A percentile compares a stretch with the other conserved stretches of the same genome.
Conservation (phyloP, 192 early-diverging fungal species). For the Spizellomyces punctatus region DNA sequence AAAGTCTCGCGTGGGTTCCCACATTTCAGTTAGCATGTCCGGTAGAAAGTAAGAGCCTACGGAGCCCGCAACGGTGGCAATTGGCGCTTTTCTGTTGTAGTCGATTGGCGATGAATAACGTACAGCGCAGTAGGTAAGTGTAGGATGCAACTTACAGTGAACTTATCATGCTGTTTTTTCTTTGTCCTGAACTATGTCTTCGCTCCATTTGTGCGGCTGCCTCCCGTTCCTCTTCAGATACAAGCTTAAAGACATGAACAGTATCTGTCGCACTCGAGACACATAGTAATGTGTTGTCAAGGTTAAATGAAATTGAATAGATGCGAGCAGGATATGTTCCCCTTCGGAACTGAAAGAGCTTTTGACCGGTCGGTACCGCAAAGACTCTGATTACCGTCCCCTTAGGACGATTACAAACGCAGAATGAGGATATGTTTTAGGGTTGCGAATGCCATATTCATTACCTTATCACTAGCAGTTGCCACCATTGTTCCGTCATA, state of each 20-base stretch:
- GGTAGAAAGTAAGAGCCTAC: conserved; percentile 84
- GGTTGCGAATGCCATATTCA: too few relatives aligned
- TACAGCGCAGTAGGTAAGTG: background rate
- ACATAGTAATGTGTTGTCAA: conserved; percentile 68
- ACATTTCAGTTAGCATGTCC: conserved; percentile 83
- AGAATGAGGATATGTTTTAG: too few relatives aligned
- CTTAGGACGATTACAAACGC: conserved; percentile 21
- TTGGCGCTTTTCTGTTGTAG: conserved; percentile 34
- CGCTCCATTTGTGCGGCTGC: background rate
- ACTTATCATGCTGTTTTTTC: conserved; percentile 32
- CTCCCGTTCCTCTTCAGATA: conserved; percentile 29
- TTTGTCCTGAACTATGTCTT: background rate
- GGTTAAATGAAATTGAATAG: conserved; percentile 88
- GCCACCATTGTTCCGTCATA: conserved; percentile 91
- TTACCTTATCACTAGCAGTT: conserved; percentile 93
- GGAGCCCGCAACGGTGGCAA: conserved; percentile 59
- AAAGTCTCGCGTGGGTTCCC: conserved; percentile 95
- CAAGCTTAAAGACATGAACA: conserved; percentile 90
- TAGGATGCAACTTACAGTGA: conserved; percentile 32
- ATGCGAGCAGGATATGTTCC: conserved; percentile 92
- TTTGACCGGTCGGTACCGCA: conserved; percentile 75
- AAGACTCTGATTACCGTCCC: conserved; percentile 98
- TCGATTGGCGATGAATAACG: background rate
- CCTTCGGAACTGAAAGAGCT: conserved; percentile 90
- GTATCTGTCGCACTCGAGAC: conserved; percentile 93